Base-by-base conservation (phyloP, 495 filamentous ascomycete genomes). In the Letharia lupina region DNA sequence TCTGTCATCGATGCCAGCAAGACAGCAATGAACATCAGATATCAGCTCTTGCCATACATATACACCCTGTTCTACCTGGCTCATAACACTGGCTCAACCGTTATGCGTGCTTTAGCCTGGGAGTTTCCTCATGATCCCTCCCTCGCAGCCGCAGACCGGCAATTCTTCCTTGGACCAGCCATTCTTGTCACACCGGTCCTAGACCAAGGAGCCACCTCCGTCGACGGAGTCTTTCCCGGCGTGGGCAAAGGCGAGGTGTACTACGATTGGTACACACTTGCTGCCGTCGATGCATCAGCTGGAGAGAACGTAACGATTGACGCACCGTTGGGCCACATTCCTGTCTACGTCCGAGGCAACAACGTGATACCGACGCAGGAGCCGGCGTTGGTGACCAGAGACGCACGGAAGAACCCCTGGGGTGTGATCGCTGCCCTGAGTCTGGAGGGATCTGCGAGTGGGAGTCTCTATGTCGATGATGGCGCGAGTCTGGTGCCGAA, bases 231-330 rank as follows among this genome's bases (percentile, higher is more conserved):
- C 11, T 94, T 96, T 73, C 91, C 91, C 0, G 90, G 91, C 23
- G 73, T 85, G 5, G 84, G 79, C 6, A 71, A 81, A 3, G 85
- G 84, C 7, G 81, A 84, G 63, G 67, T 86, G 12, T 96, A 89
- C 85, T 96, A 93, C 67, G 91, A 95, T 72, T 93, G 89, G 89
- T 93, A 94, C 73, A 86, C 79, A 20, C 79, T 83, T 47, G 76
- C 77, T 1, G 75, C 77, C 0, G 79, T 91, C 4, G 68, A 76
- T 8, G 86, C 82, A 2, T 40, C 78, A 59, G 72, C 83, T 0
- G 86, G 85, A 8, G 77, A 86, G 65, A 92, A 92, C 67, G 83
- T 86, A 3, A 91, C 88, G 0, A 87, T 94, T 62, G 75, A 81
- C 18, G 90, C 90, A 4, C 89, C 89, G 0, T 76, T 94, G 15